These are phyloP conservation scores for Helminthosporium solani DNA, from an alignment of 2,329 filamentous ascomycete genomes.

Conservation along the genomic window DNA sequence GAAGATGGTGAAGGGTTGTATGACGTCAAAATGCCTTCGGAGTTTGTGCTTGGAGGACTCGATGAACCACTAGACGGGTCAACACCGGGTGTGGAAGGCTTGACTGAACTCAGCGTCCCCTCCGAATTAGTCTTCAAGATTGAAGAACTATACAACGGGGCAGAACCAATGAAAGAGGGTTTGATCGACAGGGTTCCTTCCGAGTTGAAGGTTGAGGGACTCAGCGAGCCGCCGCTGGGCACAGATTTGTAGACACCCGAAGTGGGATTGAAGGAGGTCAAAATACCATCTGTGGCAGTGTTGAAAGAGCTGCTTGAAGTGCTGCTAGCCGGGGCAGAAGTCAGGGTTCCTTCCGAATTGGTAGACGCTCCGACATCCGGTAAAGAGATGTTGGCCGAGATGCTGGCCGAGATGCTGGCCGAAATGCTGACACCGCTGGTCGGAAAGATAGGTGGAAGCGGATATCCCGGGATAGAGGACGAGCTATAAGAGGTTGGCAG, in stretches of 20 bases:
- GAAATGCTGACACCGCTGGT: no score
- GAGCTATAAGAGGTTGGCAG: not conserved
- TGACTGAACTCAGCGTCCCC: not conserved
- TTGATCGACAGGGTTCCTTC: not conserved
- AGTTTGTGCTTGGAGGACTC: not conserved
- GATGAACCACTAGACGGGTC: not conserved
- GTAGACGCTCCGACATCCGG: not conserved
- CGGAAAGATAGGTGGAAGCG: not conserved
- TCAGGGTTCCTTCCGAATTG: not conserved
- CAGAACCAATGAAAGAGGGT: not conserved
- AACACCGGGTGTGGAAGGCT: not conserved
- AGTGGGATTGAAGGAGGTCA: not conserved
- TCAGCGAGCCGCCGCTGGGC: not conserved
- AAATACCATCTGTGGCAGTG: not conserved
- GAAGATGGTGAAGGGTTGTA: not conserved
- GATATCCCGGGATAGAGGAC: no score
- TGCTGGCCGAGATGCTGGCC: no score
- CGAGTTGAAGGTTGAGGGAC: not conserved
- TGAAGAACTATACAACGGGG: not conserved
- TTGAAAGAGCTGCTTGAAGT: not conserved
- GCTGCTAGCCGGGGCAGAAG: not conserved
- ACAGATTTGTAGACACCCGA: not conserved
- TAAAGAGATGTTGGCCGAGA: no score
- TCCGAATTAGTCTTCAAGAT: not conserved
- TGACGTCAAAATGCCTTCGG: not conserved